Base-by-base conservation (phyloP, 2,329 filamentous ascomycete species). In the Clonostachys byssicola region DNA sequence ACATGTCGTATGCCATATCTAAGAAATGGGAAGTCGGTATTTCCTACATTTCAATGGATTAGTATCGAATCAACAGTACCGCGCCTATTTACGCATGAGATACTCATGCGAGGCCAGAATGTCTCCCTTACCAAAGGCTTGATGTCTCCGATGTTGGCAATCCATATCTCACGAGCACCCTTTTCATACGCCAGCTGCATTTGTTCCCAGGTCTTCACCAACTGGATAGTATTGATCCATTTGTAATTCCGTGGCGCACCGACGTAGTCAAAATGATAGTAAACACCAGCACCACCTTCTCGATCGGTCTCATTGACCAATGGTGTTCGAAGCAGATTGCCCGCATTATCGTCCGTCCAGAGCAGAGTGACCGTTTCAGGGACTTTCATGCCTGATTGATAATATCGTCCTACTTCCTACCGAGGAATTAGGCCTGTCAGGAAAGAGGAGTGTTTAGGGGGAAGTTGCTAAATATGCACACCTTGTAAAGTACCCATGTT, bases 401-500 rank as follows among this genome's bases (percentile, higher is more conserved):
- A 80, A 60, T 89, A 88, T 7, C 78, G 77, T 63, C 85, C 83
- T 3, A 89, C 84, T 59, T 89, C 85, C 59, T 34, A 30, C 14
- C 6, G 16, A 14, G 34, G 16, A n/a, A 14, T 43, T 34, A 43
- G 20, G 6, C 3, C 12, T 12, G n/a, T 10, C 3, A 13, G 18
- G 7, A 12, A 16, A 9, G 6, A 12, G 14, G 6, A 43, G 17
- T 14, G 14, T 8, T 13, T 17, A 30, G 4, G 23, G 3, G 9
- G 23, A 30, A 10, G 8, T 3, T 30, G 23, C 23, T 30, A 17
- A 9, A 10, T 17, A 14, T 6, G 12, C 30, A n/a, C 16, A 42
- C 42, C 40, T 88, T 88, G 65, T 89, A 89, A 51, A 89, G 65
- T 55, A 83, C 87, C 84, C 85, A 88, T 65, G 84, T 75, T 62